Base-by-base conservation (phyloP, 1,139 yeast genomes). In the Candida neerlandica region DNA sequence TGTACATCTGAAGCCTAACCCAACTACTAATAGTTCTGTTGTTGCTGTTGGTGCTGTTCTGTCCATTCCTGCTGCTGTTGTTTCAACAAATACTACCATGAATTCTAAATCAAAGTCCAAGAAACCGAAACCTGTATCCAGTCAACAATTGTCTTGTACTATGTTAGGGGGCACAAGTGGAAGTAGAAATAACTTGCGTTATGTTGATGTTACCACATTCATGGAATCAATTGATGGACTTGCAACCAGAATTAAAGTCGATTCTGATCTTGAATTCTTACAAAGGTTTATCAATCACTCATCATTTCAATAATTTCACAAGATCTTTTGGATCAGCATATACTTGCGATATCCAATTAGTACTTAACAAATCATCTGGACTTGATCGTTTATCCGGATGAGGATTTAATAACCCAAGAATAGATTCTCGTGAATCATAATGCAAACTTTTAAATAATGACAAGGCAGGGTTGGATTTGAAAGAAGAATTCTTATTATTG, bases 291-390 rank as follows among this genome's bases (percentile, higher is more conserved):
- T 43, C 18, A 43, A 23, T 10, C 5, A 43, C 14, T 18, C 48
- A 35, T 18, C 48, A 35, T 37, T 53, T 52, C 30, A 51, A 43
- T 44, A 63, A 53, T 27, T 58, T 52, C 2, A 69, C 53, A 46
- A 76, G 62, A 38, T 74, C 80, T 46, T 66, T 67, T 4, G 78
- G 69, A 48, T 72, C 62, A n/a, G 79, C 76, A 56, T 73, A 76
- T 9, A 71, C 75, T 51, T 73, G 78, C n/a, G 56, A 54, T 38
- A 76, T 56, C 81, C 81, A 76, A 45, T 65, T 65, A 1, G 75
- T 64, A 7, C 60, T 57, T 45, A 75, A 58, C 23, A 75, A 59
- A 14, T 62, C 65, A 11, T 58, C 60, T 2, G 67, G 57, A 12
- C 62, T 55, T 19, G 62, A 43, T 43, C 81, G 50, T 35, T 59